Percentiles rank a stretch among this genome's conserved stretches.
Evolutionary conservation across 345 rosid genomes (phyloP).

Genomic region (Boechera stricta): DNA sequence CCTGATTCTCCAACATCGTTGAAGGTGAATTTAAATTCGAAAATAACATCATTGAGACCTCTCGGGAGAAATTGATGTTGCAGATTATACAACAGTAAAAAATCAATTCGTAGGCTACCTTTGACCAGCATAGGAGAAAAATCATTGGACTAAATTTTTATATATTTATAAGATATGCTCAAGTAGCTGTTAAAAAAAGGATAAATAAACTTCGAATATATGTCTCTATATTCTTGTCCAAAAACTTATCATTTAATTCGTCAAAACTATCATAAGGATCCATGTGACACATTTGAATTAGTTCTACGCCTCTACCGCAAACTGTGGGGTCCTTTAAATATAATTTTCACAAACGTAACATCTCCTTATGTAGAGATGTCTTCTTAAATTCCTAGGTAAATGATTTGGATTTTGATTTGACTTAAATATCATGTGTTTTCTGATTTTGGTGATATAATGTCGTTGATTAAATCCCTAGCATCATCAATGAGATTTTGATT

Average conservation of each 20-base stretch:
- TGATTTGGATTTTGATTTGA: slow-evolving; percentile 43
- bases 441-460: slow-evolving; percentile 35
- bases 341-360: slow-evolving; percentile 31
- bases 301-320: slow-evolving; percentile 15
- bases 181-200: slow-evolving; percentile 17
- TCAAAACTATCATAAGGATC: slow-evolving; percentile 40
- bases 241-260: slow-evolving; percentile 31
- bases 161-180: not conserved
- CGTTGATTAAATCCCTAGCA: slow-evolving; percentile 9
- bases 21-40: slow-evolving; percentile 9
- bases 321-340: slow-evolving; percentile 31
- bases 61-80: slow-evolving; percentile 5
- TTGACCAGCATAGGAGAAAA: slow-evolving; percentile 29
- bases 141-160: slow-evolving; percentile 28
- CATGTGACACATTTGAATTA: slow-evolving; percentile 36
- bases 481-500: slow-evolving; percentile 37
- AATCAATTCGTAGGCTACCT: slow-evolving; percentile 18
- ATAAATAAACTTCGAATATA: slow-evolving; percentile 8
- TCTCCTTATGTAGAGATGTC: slow-evolving; percentile 20
- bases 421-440: slow-evolving; percentile 36
- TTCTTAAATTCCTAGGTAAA: slow-evolving; percentile 26
- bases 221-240: slow-evolving; percentile 28
- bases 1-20: not conserved
- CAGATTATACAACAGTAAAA: slow-evolving; percentile 23
- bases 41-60: slow-evolving; percentile 15